These are phyloP conservation scores for Vigna trinervia DNA, from an alignment of 306 rosid genomes.

Conservation along the genomic window DNA sequence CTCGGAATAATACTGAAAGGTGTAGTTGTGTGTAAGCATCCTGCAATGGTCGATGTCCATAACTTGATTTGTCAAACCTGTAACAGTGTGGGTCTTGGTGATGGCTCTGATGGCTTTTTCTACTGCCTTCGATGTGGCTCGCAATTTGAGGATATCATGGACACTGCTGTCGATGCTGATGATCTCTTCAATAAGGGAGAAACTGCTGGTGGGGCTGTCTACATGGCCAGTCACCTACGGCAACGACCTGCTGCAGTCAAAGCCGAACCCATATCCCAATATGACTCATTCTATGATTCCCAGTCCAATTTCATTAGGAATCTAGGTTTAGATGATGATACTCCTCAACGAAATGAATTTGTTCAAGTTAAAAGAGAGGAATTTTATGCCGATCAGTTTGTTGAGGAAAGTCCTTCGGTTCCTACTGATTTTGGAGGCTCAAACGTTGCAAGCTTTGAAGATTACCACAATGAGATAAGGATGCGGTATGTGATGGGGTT, in stretches of 20 bases:
- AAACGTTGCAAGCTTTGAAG: constrained; percentile 48
- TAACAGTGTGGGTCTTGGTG: constrained; percentile 51
- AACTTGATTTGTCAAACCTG: constrained; percentile 61
- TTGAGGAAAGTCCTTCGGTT: constrained; percentile 51
- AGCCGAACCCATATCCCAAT: constrained; percentile 63
- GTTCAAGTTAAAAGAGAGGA: constrained; percentile 41
- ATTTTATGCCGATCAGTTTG: constrained; percentile 2
- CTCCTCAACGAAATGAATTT: neutral
- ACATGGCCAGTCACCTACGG: constrained; percentile 64
- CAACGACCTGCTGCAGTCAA: constrained; percentile 42
- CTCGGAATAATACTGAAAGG: constrained; percentile 5
- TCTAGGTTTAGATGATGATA: constrained; percentile 51
- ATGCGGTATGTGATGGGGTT: constrained; percentile 74
- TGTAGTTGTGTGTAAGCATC: neutral
- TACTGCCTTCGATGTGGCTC: constrained; percentile 69
- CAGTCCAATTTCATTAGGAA: constrained; percentile 51
- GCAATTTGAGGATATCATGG: constrained; percentile 61
- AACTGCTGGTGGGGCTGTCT: constrained; percentile 53
- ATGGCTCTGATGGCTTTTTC: constrained; percentile 71
- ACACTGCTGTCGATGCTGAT: constrained; percentile 70
- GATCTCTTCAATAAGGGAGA: constrained; percentile 53
- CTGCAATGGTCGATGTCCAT: constrained; percentile 48
- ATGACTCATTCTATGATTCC: constrained; percentile 46
- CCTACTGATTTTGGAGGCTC: constrained; percentile 64
- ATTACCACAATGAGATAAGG: constrained; percentile 66